These are phyloP conservation scores for Tolypocladium inflatum DNA, from an alignment of 2,329 filamentous ascomycete species.

Conservation along the genomic window DNA sequence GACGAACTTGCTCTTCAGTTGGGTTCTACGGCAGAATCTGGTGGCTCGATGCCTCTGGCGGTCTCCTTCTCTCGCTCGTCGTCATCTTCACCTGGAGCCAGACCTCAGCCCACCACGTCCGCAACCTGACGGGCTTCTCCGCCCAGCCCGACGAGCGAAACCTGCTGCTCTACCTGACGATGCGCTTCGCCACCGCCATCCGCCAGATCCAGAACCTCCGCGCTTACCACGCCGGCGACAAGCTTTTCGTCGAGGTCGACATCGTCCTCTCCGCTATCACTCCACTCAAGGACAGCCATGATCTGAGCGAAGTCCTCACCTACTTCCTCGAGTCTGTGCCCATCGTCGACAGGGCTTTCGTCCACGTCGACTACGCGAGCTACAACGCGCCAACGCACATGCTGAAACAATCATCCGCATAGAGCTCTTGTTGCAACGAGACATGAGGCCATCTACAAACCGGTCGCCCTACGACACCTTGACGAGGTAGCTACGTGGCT, in stretches of 20 bases:
- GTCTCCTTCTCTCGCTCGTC: constrained; percentile 65
- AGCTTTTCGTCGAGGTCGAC: constrained; percentile 73
- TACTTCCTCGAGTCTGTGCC: constrained; percentile 81
- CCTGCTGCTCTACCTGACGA: constrained; percentile 79
- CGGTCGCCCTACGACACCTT: neutral
- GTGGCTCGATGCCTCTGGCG: constrained; percentile 77
- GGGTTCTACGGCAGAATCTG: constrained; percentile 69
- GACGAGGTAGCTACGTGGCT: neutral
- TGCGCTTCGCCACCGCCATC: constrained; percentile 86
- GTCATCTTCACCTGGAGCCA: constrained; percentile 73
- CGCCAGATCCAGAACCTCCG: constrained; percentile 76
- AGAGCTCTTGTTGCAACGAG: neutral
- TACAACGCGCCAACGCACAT: constrained; percentile 55
- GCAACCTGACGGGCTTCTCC: constrained; percentile 70
- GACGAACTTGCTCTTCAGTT: constrained; percentile 25
- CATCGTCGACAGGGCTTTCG: constrained; percentile 64
- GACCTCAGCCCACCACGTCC: constrained; percentile 68
- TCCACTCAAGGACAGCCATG: constrained; percentile 69
- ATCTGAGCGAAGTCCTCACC: constrained; percentile 66
- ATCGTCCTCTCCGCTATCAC: constrained; percentile 73
- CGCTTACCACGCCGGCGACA: constrained; percentile 78
- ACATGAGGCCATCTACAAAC: neutral
- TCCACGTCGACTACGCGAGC: constrained; percentile 55
- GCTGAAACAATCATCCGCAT: constrained; percentile 20
- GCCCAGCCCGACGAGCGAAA: constrained; percentile 76